phyloP scores from a whole-genome alignment of 2,329 filamentous ascomycete genomes.

The Hymenoscyphus occultus region DNA sequence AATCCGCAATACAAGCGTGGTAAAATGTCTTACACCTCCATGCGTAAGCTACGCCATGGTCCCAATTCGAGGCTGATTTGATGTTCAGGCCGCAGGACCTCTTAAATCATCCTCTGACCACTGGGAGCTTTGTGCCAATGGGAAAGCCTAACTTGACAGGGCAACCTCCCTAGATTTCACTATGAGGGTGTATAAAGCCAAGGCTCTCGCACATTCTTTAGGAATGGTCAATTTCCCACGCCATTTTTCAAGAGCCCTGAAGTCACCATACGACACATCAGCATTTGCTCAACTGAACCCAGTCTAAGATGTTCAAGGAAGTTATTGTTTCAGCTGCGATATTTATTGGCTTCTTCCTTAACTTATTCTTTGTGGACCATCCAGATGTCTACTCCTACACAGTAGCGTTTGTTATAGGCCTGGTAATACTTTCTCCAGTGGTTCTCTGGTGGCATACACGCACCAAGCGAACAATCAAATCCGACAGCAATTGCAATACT shows the following conservation, averaged over 20 bases:
- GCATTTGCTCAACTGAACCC: not conserved
- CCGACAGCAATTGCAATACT: not conserved
- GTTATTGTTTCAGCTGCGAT: conserved; percentile 27
- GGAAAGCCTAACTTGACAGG: not conserved
- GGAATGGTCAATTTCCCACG: not conserved
- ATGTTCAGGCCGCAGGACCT: not conserved
- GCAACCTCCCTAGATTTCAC: not conserved
- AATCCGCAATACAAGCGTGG: no score
- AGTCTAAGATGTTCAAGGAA: conserved; percentile 22
- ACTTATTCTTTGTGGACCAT: conserved; percentile 26
- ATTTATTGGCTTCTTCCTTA: conserved; percentile 25
- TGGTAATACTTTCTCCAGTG: conserved; percentile 21
- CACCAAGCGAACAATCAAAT: not conserved
- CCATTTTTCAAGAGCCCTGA: not conserved
- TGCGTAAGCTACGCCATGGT: no score
- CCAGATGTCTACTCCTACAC: conserved; percentile 27
- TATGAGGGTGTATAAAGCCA: not conserved
- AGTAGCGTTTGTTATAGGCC: conserved; percentile 22
- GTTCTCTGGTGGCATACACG: conserved; percentile 15
- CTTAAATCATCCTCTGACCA: not conserved
- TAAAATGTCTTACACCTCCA: no score
- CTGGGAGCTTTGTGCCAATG: not conserved
- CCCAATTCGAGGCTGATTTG: not conserved
- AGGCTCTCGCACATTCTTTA: not conserved
- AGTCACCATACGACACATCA: not conserved